These are phyloP conservation scores for Colletotrichum musicola DNA, from an alignment of 2,329 filamentous ascomycete species.

Conservation along the genomic window DNA sequence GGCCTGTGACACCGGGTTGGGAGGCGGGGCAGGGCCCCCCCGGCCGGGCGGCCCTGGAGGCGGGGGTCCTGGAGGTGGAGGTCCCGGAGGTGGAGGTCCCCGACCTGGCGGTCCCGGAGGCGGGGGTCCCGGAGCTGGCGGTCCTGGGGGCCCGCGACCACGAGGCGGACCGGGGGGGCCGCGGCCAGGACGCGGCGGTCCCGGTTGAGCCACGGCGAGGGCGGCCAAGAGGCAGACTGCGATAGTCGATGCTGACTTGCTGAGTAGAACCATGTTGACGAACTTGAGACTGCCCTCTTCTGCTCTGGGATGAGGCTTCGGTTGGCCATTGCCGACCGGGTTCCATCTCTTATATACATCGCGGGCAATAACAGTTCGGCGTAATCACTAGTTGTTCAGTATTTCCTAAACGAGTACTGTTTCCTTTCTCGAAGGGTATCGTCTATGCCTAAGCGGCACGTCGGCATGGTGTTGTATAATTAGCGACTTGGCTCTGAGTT, in stretches of 20 bases:
- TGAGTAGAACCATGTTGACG: slow-evolving; percentile 15
- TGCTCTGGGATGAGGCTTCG: background rate
- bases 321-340: background rate
- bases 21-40: background rate
- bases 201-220: background rate
- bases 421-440: background rate
- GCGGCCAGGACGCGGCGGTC: background rate
- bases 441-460: background rate
- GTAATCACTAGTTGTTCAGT: background rate
- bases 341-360: background rate
- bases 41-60: background rate
- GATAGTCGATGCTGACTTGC: background rate
- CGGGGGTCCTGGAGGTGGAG: background rate
- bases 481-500: background rate
- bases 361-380: background rate
- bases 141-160: background rate
- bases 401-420: background rate
- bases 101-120: too few species aligned
- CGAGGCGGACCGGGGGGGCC: background rate
- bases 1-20: background rate
- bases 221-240: background rate
- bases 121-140: background rate
- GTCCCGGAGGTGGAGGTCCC: background rate
- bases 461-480: background rate
- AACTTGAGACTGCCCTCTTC: background rate